These are phyloP conservation scores for Xerocomus nothofagi DNA, from an alignment of 1,284 basidiomycete species.

Conservation along the genomic window DNA sequence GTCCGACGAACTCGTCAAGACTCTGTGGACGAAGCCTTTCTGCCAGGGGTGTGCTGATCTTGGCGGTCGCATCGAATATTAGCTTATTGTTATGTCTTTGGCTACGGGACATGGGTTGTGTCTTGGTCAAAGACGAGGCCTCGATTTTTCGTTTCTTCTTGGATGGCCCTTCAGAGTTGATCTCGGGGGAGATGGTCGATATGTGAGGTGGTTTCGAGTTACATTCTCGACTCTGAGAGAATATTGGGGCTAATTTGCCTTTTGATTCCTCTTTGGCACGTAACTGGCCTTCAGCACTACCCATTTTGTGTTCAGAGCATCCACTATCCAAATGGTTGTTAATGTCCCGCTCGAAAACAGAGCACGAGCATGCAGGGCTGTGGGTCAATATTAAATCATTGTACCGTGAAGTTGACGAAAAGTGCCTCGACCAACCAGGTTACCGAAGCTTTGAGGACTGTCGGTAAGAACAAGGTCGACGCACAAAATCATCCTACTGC, in stretches of 20 bases:
- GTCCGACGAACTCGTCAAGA: constrained; percentile 69
- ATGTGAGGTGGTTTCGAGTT: background rate
- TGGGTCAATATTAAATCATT: background rate
- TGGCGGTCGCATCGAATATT: constrained; percentile 26
- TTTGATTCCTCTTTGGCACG: constrained; percentile 12
- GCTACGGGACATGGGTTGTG: constrained; percentile 8
- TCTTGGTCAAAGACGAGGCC: constrained; percentile 1
- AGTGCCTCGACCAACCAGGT: constrained; percentile 25
- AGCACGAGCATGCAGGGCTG: constrained; percentile 48
- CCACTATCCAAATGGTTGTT: constrained; percentile 50
- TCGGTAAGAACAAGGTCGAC: background rate
- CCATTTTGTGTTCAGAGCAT: constrained; percentile 35
- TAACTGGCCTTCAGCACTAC: background rate
- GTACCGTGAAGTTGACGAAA: background rate
- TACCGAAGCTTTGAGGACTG: constrained; percentile 15
- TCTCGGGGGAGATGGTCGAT: constrained; percentile 1
- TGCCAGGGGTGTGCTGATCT: constrained; percentile 54
- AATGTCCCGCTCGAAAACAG: constrained; percentile 43
- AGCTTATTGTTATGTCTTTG: constrained; percentile 33
- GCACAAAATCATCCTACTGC: background rate
- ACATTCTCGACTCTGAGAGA: constrained; percentile 25
- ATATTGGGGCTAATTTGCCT: constrained; percentile 34
- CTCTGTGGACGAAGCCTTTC: constrained; percentile 62
- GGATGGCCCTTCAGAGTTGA: constrained; percentile 8
- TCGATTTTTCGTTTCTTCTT: constrained; percentile 35